Base-by-base conservation (phyloP, 805 yeast species). In the Cyberlindnera americana region DNA sequence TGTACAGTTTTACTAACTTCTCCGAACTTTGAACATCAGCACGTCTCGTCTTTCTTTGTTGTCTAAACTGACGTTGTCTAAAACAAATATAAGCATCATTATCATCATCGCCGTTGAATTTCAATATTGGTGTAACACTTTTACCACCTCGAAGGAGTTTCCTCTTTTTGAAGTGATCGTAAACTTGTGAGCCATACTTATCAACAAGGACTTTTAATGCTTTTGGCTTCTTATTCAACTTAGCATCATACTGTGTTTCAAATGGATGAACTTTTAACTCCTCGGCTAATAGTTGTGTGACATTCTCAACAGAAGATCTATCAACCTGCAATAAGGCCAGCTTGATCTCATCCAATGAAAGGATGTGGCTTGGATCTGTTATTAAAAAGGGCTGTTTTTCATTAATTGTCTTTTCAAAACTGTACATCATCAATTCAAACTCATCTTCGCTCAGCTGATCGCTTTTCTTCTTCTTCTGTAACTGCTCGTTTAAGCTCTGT, bases 61-160 rank as follows among this genome's bases (percentile, higher is more conserved):
- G 97, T 49, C 99, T 78, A 49, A 88, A 83, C 57, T 90, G 98
- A 61, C 99, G 83, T 50, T 96, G 80, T 55, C 99, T 77, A 70
- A 93, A 93, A 66, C 97, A 88, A 29, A 88, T 83, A 61, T 93
- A 93, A 2, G 99, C 98, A 61, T 93, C 97, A 44, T 75, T 77
- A 54, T 90, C 97, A 54, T 90, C 97, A 56, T 89, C 89, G 43
- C 87, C 93, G 40, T 77, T 77, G 59, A 86, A 89, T 59, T 81
- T 85, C 36, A 93, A 68, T 13, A 72, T 61, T 4, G 97, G 95
- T 49, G 78, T 73, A 16, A 93, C 75, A 4, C 83, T 62, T 50
- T 75, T 75, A 23, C 97, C 97, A 19, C 69, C 61, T 38, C 87
- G 68, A 30, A 64, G 77, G 15, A 89, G 71, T 59, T 90, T 84